These are phyloP conservation scores for Arthrobotrys megalospora DNA, from an alignment of 2,329 filamentous ascomycete genomes.

Conservation along the genomic window DNA sequence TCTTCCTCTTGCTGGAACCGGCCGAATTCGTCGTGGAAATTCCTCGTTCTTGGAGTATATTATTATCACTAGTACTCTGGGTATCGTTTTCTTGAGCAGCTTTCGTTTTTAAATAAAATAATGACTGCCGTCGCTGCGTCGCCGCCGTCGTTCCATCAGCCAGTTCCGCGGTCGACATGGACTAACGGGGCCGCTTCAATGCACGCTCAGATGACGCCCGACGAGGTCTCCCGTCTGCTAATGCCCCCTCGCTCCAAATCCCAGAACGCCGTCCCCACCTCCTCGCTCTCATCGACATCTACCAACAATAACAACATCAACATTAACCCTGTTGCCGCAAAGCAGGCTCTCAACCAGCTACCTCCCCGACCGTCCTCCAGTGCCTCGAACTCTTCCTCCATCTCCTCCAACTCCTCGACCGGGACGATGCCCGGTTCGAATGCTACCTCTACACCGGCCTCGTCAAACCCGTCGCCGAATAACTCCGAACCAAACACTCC, in stretches of 20 bases:
- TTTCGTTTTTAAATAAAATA: slow-evolving; percentile 9
- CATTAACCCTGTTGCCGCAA: background rate
- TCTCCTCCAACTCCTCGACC: slow-evolving; percentile 64
- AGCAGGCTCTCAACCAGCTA: slow-evolving; percentile 29
- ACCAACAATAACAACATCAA: slow-evolving; percentile 70
- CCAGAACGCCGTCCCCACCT: slow-evolving; percentile 82
- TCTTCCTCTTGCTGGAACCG: background rate
- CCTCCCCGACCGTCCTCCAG: slow-evolving; percentile 52
- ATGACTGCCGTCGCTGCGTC: slow-evolving; percentile 61
- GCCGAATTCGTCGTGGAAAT: background rate
- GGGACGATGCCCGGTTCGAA: slow-evolving; percentile 62
- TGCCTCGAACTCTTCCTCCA: slow-evolving; percentile 64
- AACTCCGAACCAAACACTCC: slow-evolving; percentile 66
- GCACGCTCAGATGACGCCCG: slow-evolving; percentile 76
- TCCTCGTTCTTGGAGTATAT: background rate
- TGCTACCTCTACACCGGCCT: slow-evolving; percentile 51
- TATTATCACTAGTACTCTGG: no score
- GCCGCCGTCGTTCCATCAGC: slow-evolving; percentile 59
- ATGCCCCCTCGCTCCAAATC: slow-evolving; percentile 93
- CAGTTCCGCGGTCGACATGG: slow-evolving; percentile 60
- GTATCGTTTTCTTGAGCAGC: no score
- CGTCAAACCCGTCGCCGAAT: slow-evolving; percentile 48
- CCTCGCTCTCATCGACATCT: slow-evolving; percentile 74
- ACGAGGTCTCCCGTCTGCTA: slow-evolving; percentile 89
- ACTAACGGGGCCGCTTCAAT: slow-evolving; percentile 50